Base-by-base conservation (phyloP, 495 filamentous ascomycete genomes). In the Xylaria sp. region DNA sequence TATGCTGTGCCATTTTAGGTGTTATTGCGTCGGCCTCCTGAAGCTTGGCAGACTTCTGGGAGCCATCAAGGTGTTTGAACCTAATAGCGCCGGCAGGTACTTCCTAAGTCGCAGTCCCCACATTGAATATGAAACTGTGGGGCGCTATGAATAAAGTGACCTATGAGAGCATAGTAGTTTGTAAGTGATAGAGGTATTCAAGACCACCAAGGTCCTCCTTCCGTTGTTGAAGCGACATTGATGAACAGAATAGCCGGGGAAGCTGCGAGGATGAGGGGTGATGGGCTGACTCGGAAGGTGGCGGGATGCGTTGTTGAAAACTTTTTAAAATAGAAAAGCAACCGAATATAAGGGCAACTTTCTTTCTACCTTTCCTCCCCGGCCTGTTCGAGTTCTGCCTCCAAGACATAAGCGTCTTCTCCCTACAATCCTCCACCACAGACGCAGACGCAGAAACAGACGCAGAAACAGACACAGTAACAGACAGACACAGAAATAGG, bases 201-300 rank as follows among this genome's bases (percentile, higher is more conserved):
- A 33, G 31, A 5, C 68, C 68, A 70, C 58, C 68, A 70, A 55
- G 68, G 68, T 63, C 57, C 68, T 50, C 68, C 43, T 52, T 62
- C 59, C 15, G 1, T 6, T 24, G 21, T 29, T 33, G 19, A 33
- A 5, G 41, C 29, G 29, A 61, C 53, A 48, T 68, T n/a, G 43
- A 37, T 35, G 2, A 52, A 50, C 52, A 26, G 24, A 3, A 52
- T 1, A 35, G 26, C 31, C 43, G 19, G 43, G 15, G 3, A 35
- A 52, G 37, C 2, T 21, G 33, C 11, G 29, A 66, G 43, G 19
- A 26, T 26, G 11, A 26, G 44, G 44, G 24, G 17, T 9, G n/a
- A 48, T 15, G 52, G n/a, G 62, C 41, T 63, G 9, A 37, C 31
- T 37, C 5, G 12, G 24, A 55, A 55, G 52, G 52, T 31, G 26